Evolutionary conservation across 495 filamentous ascomycete species (phyloP).

Genomic region (Chaetomium fimeti): DNA sequence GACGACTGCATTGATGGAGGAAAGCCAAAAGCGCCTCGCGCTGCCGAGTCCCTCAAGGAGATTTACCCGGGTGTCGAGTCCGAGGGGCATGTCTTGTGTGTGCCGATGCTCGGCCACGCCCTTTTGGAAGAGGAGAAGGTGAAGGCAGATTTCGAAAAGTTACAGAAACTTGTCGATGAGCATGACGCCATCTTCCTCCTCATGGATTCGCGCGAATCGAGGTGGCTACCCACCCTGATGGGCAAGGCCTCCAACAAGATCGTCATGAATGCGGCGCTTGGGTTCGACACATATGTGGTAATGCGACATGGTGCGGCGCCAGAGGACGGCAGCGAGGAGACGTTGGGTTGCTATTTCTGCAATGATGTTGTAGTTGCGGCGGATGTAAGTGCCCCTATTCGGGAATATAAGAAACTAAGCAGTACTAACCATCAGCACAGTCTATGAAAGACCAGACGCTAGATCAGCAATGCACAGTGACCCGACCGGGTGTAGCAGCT

Average conservation of each 20-base stretch:
- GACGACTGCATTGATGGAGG: slow-evolving; percentile 85
- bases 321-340: slow-evolving; percentile 52
- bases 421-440: slow-evolving; percentile 55
- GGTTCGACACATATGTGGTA: slow-evolving; percentile 94
- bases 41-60: slow-evolving; percentile 74
- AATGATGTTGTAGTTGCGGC: slow-evolving; percentile 95
- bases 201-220: slow-evolving; percentile 92
- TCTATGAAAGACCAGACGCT: slow-evolving; percentile 90
- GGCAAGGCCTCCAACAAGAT: slow-evolving; percentile 90
- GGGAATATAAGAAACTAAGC: not conserved
- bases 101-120: slow-evolving; percentile 94
- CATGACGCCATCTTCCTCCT: slow-evolving; percentile 93
- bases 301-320: slow-evolving; percentile 82
- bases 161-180: slow-evolving; percentile 72
- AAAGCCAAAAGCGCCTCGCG: slow-evolving; percentile 75
- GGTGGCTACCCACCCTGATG: slow-evolving; percentile 98
- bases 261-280: slow-evolving; percentile 92
- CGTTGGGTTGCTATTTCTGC: slow-evolving; percentile 96
- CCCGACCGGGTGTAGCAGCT: slow-evolving; percentile 84
- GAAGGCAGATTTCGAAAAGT: slow-evolving; percentile 68
- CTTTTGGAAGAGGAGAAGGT: slow-evolving; percentile 66
- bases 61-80: slow-evolving; percentile 91
- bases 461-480: slow-evolving; percentile 98
- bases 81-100: slow-evolving; percentile 71
- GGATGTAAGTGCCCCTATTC: slow-evolving; percentile 64